Base-by-base conservation (phyloP, 768 basidiomycete species). In the Xerocomus spinulosus region DNA sequence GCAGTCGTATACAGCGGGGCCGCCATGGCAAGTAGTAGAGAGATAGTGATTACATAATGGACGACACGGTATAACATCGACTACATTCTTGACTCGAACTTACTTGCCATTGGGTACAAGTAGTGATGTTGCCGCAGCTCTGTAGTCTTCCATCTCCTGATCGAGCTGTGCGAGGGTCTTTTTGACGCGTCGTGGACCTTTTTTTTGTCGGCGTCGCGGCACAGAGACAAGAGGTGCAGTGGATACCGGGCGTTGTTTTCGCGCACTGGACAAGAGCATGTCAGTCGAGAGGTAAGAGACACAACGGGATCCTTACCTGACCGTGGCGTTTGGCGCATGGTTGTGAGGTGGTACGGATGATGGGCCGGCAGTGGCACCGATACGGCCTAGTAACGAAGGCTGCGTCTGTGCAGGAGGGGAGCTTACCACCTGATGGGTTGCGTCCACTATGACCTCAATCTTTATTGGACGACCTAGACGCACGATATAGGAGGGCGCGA, bases 1-100 rank as follows among this genome's bases (percentile, higher is more conserved):
- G 79, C 92, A 9, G 94, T 98, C 7, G 89, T 92, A 67, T 96
- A 98, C 38, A 98, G 71, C 3, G 94, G 94, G n/a, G 93, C 94
- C 14, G 87, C 91, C 93, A 95, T 39, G 23, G 30, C 30, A 6
- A 35, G 20, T 9, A 33, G 23, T 12, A 42, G 34, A 36, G 30
- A 34, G 26, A 29, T 18, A 13, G 4, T 17, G 44, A 61, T 62
- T 62, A 62, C 53, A 52, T 59, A 59, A 58, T 44, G 21, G 6
- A 17, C 17, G n/a, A 26, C 23, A 13, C 14, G 39, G 39, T 40
- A 40, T 37, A 14, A n/a, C n/a, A n/a, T n/a, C n/a, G n/a, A n/a
- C n/a, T n/a, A n/a, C n/a, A 10, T 6, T 12, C 35, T 6, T 12
- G 37, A 23, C 25, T 17, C 38, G n/a, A 26, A 4, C n/a, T 46